Evolutionary conservation across 2,329 filamentous ascomycete species (phyloP).

Genomic region (Claviceps digitariae): DNA sequence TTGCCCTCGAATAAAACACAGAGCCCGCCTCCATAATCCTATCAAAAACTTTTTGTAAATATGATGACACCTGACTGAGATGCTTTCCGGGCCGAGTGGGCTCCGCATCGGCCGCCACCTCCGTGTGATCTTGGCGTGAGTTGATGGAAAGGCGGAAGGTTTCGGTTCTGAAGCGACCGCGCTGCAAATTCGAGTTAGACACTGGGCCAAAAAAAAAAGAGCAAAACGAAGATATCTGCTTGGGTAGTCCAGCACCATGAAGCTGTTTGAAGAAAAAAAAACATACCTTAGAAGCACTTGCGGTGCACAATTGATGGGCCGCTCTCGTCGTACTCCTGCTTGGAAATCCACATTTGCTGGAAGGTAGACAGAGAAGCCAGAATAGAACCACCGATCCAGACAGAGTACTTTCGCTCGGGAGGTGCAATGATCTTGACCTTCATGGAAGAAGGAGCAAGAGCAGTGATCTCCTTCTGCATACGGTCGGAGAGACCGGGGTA

Average conservation of each 20-base stretch:
- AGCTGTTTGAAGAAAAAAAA: too few species aligned
- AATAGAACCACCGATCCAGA: constrained; percentile 99
- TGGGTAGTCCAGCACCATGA: neutral
- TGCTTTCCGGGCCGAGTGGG: constrained; percentile 31
- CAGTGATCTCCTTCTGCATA: constrained; percentile 99
- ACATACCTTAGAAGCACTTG: constrained; percentile 96
- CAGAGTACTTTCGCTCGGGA: constrained; percentile 99
- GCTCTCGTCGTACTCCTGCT: constrained; percentile 99
- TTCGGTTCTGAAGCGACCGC: constrained; percentile 19
- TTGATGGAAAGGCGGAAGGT: constrained; percentile 20
- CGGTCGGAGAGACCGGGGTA: constrained; percentile 99
- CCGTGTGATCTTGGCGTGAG: constrained; percentile 28
- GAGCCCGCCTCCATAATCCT: constrained; percentile 39
- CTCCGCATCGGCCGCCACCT: constrained; percentile 27
- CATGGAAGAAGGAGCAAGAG: constrained; percentile 98
- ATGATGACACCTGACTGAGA: constrained; percentile 39
- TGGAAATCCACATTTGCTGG: constrained; percentile 99
- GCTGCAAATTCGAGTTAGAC: constrained; percentile 9
- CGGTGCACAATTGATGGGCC: constrained; percentile 98
- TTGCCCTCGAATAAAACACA: constrained; percentile 33
- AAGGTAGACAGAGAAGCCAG: constrained; percentile 98
- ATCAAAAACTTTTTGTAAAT: constrained; percentile 45
- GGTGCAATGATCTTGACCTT: constrained; percentile 99
- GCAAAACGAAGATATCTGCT: too few species aligned
- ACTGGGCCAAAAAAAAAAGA: neutral